Evolutionary conservation across 2,329 filamentous ascomycete genomes (phyloP).

Genomic region (Talaromyces atroroseus): DNA sequence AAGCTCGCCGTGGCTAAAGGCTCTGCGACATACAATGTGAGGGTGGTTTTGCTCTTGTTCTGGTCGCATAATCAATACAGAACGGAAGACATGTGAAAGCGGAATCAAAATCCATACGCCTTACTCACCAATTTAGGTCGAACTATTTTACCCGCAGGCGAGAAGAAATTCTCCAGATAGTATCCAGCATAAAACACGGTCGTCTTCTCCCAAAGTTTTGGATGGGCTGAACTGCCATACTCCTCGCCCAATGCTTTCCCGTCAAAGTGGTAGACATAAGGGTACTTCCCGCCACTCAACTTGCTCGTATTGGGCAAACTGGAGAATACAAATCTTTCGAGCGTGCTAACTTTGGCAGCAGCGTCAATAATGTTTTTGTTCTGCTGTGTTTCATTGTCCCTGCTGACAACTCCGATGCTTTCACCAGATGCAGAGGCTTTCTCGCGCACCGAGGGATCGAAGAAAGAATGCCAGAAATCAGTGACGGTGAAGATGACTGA

Average conservation of each 20-base stretch:
- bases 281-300: slow-evolving; percentile 40
- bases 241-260: slow-evolving; percentile 44
- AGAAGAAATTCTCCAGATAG: slow-evolving; percentile 2
- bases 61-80: background rate
- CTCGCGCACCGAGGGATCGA: slow-evolving; percentile 21
- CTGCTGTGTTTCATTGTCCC: background rate
- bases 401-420: background rate
- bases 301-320: slow-evolving; percentile 44
- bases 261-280: slow-evolving; percentile 43
- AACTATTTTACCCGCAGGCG: background rate
- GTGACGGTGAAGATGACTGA: slow-evolving; percentile 52
- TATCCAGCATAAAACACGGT: background rate
- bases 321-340: slow-evolving; percentile 46
- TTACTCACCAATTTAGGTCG: slow-evolving; percentile 1
- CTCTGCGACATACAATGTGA: background rate
- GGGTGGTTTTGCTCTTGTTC: background rate
- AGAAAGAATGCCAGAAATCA: slow-evolving; percentile 34
- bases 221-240: slow-evolving; percentile 38
- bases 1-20: background rate
- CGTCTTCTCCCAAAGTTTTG: slow-evolving; percentile 23
- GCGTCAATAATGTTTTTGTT: slow-evolving; percentile 52
- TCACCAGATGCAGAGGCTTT: background rate
- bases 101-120: too few species aligned
- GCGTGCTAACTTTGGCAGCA: slow-evolving; percentile 31
- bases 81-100: background rate